phyloP scores from a whole-genome alignment of 2,329 filamentous ascomycete species.

The Aspergillus arachidicola region DNA sequence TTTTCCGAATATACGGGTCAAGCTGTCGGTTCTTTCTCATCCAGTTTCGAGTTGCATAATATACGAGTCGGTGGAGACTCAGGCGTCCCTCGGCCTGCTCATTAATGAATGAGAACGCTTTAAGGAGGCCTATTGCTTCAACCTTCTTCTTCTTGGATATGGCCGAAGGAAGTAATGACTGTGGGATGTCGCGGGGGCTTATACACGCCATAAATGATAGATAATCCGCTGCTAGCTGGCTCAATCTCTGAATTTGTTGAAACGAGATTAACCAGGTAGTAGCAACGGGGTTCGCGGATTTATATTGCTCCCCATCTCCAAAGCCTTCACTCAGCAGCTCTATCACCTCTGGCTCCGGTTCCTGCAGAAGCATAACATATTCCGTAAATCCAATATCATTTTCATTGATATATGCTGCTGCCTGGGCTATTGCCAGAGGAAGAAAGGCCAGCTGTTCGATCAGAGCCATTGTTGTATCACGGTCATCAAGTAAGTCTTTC shows the following conservation, averaged over 20 bases:
- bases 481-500: conserved; percentile 16
- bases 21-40: conserved; percentile 10
- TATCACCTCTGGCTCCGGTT: conserved; percentile 9
- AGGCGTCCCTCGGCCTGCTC: conserved; percentile 5
- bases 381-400: conserved; percentile 1
- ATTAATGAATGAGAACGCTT: conserved; percentile 23
- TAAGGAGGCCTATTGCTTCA: conserved; percentile 33
- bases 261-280: conserved; percentile 9
- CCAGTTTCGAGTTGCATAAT: conserved; percentile 16
- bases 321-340: conserved; percentile 16
- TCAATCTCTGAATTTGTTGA: too few species aligned
- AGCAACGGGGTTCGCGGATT: conserved; percentile 9
- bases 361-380: conserved; percentile 12
- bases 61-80: conserved; percentile 33
- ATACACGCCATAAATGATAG: too few species aligned
- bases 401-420: conserved; percentile 18
- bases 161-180: conserved; percentile 32
- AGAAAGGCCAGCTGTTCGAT: conserved; percentile 24
- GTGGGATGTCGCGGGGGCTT: conserved; percentile 25
- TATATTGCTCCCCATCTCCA: conserved; percentile 11
- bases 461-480: conserved; percentile 6
- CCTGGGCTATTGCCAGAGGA: conserved; percentile 25
- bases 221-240: too few species aligned
- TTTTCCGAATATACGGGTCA: conserved; percentile 18
- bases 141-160: conserved; percentile 21